Conservation (phyloP, 495 filamentous ascomycete genomes). For the Trichoderma erinaceum region DNA sequence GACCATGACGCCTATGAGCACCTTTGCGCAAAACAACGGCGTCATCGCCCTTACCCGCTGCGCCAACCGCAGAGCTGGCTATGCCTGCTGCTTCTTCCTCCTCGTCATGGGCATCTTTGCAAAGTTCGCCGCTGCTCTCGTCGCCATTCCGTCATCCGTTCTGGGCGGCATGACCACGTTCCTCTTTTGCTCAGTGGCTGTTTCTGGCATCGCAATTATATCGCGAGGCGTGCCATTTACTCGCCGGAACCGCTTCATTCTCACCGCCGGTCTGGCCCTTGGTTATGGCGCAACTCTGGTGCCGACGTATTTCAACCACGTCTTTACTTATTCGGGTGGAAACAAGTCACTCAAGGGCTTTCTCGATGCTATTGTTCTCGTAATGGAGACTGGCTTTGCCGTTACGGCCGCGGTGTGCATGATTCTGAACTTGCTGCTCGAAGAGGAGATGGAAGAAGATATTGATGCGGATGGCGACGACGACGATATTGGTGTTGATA, state of each 20-base stretch:
- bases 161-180: slow-evolving; percentile 93
- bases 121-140: slow-evolving; percentile 85
- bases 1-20: slow-evolving; percentile 81
- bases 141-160: slow-evolving; percentile 73
- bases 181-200: slow-evolving; percentile 75
- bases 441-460: slow-evolving; percentile 51
- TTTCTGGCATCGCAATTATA: slow-evolving; percentile 84
- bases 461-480: not conserved
- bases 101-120: slow-evolving; percentile 85
- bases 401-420: slow-evolving; percentile 66
- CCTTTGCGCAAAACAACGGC: slow-evolving; percentile 79
- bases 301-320: slow-evolving; percentile 65
- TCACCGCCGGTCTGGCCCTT: slow-evolving; percentile 69
- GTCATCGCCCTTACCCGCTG: slow-evolving; percentile 87
- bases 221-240: slow-evolving; percentile 64
- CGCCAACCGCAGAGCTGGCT: slow-evolving; percentile 83
- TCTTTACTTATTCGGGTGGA: slow-evolving; percentile 66
- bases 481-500: not conserved
- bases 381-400: slow-evolving; percentile 75
- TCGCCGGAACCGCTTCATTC: slow-evolving; percentile 79
- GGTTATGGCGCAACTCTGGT: slow-evolving; percentile 81
- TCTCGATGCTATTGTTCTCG: slow-evolving; percentile 71
- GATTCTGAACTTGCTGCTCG: slow-evolving; percentile 65
- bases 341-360: slow-evolving; percentile 70
- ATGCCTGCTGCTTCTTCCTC: slow-evolving; percentile 70